These are phyloP conservation scores for Globisporangium nodosum DNA, from an alignment of 352 stramenopile species.

Conservation along the genomic window DNA sequence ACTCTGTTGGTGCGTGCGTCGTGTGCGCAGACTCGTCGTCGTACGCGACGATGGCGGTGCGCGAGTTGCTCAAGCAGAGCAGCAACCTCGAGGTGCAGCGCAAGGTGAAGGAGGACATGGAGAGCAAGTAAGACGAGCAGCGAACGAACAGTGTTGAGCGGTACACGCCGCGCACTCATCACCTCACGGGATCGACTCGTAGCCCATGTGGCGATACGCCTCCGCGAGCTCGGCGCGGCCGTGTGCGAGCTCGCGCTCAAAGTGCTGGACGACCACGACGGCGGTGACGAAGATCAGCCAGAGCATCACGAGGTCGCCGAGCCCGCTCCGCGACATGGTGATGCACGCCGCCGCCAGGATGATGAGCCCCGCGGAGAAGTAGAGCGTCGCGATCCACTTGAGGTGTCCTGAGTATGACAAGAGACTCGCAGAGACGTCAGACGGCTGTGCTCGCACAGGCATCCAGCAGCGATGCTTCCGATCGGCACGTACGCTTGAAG, in stretches of 20 bases:
- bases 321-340: neutral
- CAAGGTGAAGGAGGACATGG: conserved; percentile 13
- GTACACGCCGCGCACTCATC: neutral
- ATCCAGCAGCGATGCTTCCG: too few species aligned
- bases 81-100: conserved; percentile 63
- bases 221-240: neutral
- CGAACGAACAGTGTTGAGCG: neutral
- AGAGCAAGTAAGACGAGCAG: conserved; percentile 4
- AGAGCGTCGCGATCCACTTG: neutral
- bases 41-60: conserved; percentile 95
- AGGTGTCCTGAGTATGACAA: neutral
- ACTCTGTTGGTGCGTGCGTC: neutral
- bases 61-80: conserved; percentile 95
- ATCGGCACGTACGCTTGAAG: conserved; percentile 1
- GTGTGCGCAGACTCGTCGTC: conserved; percentile 58
- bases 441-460: too few species aligned
- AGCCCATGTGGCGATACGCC: conserved; percentile 1
- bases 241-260: neutral
- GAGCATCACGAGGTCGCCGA: conserved; percentile 1
- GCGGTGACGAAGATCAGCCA: conserved; percentile 2
- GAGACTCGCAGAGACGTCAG: neutral
- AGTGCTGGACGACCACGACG: neutral
- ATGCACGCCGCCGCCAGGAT: neutral
- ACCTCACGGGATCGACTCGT: conserved; percentile 1
- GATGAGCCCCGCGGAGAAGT: neutral